A percentile compares a stretch with the other conserved stretches of the same genome.
Evolutionary conservation across 192 early-diverging fungal species (phyloP).

Genomic region (Entophlyctis luteolus): DNA sequence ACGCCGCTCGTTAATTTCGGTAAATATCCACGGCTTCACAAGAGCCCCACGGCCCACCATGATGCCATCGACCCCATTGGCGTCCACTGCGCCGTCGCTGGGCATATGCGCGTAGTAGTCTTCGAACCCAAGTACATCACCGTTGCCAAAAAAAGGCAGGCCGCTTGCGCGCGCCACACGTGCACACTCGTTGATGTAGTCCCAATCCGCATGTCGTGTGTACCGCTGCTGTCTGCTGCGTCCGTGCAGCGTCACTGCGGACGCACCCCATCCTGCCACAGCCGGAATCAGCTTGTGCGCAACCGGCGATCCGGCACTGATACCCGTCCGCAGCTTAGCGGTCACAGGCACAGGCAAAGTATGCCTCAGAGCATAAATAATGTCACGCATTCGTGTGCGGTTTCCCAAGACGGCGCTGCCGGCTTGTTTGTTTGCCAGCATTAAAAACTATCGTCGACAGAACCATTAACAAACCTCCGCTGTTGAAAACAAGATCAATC

Average conservation of each 20-base stretch:
- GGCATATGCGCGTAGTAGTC: conserved; percentile 71
- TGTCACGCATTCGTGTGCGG: conserved; percentile 64
- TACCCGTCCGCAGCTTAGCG: conserved; percentile 85
- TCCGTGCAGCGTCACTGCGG: conserved; percentile 79
- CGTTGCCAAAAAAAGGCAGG: conserved; percentile 55
- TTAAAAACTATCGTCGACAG: not conserved
- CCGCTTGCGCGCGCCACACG: conserved; percentile 6
- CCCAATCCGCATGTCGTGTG: conserved; percentile 85
- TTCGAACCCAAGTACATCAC: conserved; percentile 76
- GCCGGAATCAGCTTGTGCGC: conserved; percentile 73
- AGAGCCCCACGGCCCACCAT: conserved; percentile 92
- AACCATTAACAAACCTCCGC: conserved; percentile 40
- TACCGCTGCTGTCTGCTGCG: conserved; percentile 89
- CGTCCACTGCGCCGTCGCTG: not conserved
- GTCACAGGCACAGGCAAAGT: conserved; percentile 79
- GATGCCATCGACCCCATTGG: conserved; percentile 61
- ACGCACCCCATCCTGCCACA: conserved; percentile 62
- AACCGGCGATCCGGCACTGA: conserved; percentile 52
- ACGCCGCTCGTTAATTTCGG: conserved; percentile 79
- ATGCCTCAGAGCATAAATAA: conserved; percentile 67
- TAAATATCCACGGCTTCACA: conserved; percentile 98
- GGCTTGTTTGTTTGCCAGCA: conserved; percentile 22
- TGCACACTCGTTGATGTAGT: conserved; percentile 72
- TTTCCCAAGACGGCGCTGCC: conserved; percentile 78
- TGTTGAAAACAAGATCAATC: conserved; percentile 77